These are phyloP conservation scores for Dipteronia dyeriana DNA, from an alignment of 345 rosid genomes.

Conservation along the genomic window DNA sequence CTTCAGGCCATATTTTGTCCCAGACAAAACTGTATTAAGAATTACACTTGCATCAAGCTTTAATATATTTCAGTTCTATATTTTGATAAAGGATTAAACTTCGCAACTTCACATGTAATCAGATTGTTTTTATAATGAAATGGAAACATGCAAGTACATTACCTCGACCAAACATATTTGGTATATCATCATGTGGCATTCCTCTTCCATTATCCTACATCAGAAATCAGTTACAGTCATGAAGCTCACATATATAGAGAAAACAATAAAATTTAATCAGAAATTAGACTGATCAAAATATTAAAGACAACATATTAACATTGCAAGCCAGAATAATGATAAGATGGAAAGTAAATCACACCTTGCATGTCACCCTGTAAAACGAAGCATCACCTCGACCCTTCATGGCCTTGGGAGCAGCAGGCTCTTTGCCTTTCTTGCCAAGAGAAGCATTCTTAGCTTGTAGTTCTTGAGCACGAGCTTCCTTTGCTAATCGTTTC, in stretches of 20 bases:
- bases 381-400: constrained; percentile 93
- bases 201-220: constrained; percentile 96
- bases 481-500: constrained; percentile 93
- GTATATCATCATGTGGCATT: constrained; percentile 99
- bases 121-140: background rate
- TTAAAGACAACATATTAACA: background rate
- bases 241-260: constrained; percentile 4
- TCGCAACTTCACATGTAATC: background rate
- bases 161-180: constrained; percentile 99
- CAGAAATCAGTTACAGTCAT: constrained; percentile 8
- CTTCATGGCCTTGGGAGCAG: constrained; percentile 62
- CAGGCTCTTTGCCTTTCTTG: constrained; percentile 76
- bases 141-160: constrained; percentile 18
- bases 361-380: constrained; percentile 96
- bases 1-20: constrained; percentile 95
- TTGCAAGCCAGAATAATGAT: constrained; percentile 1
- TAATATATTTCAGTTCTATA: background rate
- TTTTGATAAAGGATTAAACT: background rate
- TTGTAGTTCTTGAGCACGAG: constrained; percentile 76
- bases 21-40: constrained; percentile 73
- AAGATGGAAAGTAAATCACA: constrained; percentile 33
- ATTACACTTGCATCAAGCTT: constrained; percentile 22
- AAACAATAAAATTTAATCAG: background rate
- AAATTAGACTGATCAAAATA: constrained; percentile 9
- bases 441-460: constrained; percentile 77